Conservation (phyloP, 148 eudicot species). For the Vaccinium vitisidaea region DNA sequence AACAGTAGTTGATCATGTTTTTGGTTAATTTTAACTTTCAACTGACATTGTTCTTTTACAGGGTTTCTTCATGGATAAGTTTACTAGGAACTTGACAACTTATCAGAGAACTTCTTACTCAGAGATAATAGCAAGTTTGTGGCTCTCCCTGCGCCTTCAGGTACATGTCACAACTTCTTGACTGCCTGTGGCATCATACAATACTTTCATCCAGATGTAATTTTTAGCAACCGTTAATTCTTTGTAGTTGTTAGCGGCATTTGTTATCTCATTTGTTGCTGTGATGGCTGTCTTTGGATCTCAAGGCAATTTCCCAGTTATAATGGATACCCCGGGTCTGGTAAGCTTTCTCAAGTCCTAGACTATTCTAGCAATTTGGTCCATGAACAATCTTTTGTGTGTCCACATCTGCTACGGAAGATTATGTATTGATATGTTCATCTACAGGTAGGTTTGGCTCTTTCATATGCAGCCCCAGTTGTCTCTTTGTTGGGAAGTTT, state of each 20-base stretch:
- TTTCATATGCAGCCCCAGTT: slow-evolving; percentile 91
- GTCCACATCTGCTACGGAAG: not conserved
- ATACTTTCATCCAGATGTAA: slow-evolving; percentile 4
- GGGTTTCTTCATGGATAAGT: slow-evolving; percentile 70
- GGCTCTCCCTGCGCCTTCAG: slow-evolving; percentile 99
- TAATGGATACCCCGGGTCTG: slow-evolving; percentile 90
- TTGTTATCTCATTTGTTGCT: slow-evolving; percentile 76
- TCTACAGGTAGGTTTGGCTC: slow-evolving; percentile 89
- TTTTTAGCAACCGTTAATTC: slow-evolving; percentile 23
- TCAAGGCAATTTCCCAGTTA: slow-evolving; percentile 52
- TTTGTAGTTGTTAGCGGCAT: slow-evolving; percentile 79
- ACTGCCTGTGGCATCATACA: slow-evolving; percentile 6
- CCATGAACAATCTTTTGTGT: not conserved
- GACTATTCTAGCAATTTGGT: not conserved
- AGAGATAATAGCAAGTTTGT: slow-evolving; percentile 85
- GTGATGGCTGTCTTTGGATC: slow-evolving; percentile 83
- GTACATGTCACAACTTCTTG: slow-evolving; percentile 30
- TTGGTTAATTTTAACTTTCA: slow-evolving; percentile 1
- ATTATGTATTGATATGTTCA: slow-evolving; percentile 11
- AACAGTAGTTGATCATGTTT: not conserved
- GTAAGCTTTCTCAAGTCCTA: slow-evolving; percentile 37
- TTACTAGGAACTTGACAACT: slow-evolving; percentile 47
- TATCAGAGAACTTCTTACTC: slow-evolving; percentile 93
- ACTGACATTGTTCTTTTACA: slow-evolving; percentile 33
- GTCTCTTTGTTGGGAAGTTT: slow-evolving; percentile 90